phyloP scores from a whole-genome alignment of 257 asterid genomes.

The Primulina huaijiensis region DNA sequence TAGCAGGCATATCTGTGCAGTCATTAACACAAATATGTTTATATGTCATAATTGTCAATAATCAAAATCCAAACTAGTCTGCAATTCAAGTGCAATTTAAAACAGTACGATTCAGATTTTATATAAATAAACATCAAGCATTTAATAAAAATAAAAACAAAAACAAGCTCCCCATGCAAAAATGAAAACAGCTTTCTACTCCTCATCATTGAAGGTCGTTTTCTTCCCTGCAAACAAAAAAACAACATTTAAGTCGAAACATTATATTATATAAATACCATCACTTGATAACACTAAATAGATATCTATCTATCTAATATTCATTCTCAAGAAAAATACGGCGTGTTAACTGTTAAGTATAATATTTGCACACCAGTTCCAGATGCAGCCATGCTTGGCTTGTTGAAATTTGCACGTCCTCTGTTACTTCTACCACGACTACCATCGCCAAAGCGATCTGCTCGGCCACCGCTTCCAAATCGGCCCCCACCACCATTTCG shows the following conservation, averaged over 20 bases:
- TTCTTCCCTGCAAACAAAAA: background rate
- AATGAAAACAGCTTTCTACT: background rate
- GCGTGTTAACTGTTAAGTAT: too few relatives aligned
- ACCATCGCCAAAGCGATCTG: constrained; percentile 31
- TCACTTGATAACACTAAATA: too few relatives aligned
- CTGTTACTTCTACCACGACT: constrained; percentile 35
- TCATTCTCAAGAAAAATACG: background rate
- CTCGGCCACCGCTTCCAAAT: background rate
- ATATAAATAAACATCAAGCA: background rate
- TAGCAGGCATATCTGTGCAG: too few relatives aligned
- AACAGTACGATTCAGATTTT: background rate
- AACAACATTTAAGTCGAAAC: too few relatives aligned
- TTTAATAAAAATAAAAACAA: too few relatives aligned
- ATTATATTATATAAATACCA: too few relatives aligned
- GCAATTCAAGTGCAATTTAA: background rate
- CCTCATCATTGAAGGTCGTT: background rate
- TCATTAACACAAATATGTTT: background rate
- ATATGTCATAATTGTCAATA: background rate
- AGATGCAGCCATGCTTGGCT: constrained; percentile 25
- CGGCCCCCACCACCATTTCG: constrained; percentile 11
- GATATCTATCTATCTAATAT: background rate
- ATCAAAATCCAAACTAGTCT: background rate
- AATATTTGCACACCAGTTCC: constrained; percentile 21
- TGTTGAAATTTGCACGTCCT: constrained; percentile 36
- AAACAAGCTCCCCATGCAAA: background rate